phyloP scores from a whole-genome alignment of 1,284 basidiomycete species.

The Pseudozyma hubeiensis region DNA sequence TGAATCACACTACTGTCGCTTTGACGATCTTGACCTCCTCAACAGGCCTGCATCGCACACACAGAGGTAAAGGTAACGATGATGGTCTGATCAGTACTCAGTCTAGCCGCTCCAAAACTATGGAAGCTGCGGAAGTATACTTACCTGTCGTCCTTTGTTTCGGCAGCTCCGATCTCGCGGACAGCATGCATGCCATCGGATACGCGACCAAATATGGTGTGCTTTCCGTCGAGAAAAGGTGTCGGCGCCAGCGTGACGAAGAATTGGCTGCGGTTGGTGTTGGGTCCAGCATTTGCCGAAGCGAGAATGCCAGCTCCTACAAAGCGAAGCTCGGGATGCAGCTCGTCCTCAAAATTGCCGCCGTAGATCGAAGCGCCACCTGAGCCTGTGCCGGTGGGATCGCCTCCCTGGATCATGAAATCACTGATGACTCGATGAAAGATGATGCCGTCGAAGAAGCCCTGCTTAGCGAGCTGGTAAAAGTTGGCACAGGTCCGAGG shows the following conservation, averaged over 20 bases:
- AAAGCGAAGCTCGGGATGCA: conserved; percentile 82
- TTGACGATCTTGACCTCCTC: conserved; percentile 49
- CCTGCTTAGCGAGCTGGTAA: conserved; percentile 60
- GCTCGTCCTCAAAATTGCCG: conserved; percentile 90
- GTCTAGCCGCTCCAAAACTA: neutral
- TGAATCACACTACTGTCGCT: conserved; percentile 17
- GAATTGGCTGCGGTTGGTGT: conserved; percentile 95
- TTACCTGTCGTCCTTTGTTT: conserved; percentile 49
- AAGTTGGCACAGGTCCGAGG: conserved; percentile 64
- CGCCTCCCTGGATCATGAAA: conserved; percentile 99
- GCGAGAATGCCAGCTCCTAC: conserved; percentile 94
- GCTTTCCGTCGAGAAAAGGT: conserved; percentile 82
- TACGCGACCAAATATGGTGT: conserved; percentile 74
- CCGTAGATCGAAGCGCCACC: conserved; percentile 76
- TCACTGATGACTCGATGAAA: conserved; percentile 99
- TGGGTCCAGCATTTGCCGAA: conserved; percentile 95
- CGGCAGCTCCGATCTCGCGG: conserved; percentile 55
- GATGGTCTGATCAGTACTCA: neutral
- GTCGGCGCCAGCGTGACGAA: conserved; percentile 97
- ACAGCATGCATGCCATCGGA: conserved; percentile 73
- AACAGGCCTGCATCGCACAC: conserved; percentile 14
- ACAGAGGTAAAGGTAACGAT: neutral
- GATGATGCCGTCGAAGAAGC: conserved; percentile 73
- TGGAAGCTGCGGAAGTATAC: neutral
- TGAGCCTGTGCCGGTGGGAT: conserved; percentile 95